Percentiles rank a stretch among this genome's conserved stretches.
These are phyloP conservation scores for Bombardia bombarda DNA, from an alignment of 495 filamentous ascomycete species.

Conservation along the genomic window DNA sequence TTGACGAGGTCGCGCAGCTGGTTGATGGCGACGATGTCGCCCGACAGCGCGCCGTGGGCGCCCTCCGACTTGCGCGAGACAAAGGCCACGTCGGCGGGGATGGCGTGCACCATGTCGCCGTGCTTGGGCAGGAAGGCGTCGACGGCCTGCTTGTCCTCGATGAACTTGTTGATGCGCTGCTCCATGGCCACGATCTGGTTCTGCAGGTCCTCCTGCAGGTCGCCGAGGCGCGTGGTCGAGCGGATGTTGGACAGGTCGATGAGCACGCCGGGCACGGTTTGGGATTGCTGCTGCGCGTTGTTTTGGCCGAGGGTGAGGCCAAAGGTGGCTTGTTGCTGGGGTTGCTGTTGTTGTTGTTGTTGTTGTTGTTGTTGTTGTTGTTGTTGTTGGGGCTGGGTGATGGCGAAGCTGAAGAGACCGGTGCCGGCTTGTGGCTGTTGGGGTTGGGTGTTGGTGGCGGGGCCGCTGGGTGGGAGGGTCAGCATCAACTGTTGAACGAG, in stretches of 20 bases:
- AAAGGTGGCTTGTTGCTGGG: not conserved
- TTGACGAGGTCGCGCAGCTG: conserved; percentile 54
- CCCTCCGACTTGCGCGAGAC: conserved; percentile 63
- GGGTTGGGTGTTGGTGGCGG: conserved; percentile 22
- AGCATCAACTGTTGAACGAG: conserved; percentile 11
- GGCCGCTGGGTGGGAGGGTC: not conserved
- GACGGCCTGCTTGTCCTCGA: conserved; percentile 47
- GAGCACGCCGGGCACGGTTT: conserved; percentile 60
- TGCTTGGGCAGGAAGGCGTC: conserved; percentile 58
- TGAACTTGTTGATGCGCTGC: conserved; percentile 61
- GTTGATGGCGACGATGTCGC: conserved; percentile 65
- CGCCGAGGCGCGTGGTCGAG: conserved; percentile 82
- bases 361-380: conserved; percentile 32
- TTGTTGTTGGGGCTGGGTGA: conserved; percentile 31
- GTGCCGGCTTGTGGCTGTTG: conserved; percentile 47
- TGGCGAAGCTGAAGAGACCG: not conserved
- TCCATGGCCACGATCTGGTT: conserved; percentile 68
- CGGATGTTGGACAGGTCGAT: conserved; percentile 69
- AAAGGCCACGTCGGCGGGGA: conserved; percentile 69
- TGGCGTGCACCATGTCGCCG: conserved; percentile 50
- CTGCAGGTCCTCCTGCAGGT: conserved; percentile 78
- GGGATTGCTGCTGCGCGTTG: conserved; percentile 36
- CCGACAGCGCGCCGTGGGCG: conserved; percentile 62
- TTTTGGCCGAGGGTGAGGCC: conserved; percentile 37
- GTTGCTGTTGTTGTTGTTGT: not conserved